Base-by-base conservation (phyloP, 2,329 filamentous ascomycete genomes). In the Botrytis galanthina region DNA sequence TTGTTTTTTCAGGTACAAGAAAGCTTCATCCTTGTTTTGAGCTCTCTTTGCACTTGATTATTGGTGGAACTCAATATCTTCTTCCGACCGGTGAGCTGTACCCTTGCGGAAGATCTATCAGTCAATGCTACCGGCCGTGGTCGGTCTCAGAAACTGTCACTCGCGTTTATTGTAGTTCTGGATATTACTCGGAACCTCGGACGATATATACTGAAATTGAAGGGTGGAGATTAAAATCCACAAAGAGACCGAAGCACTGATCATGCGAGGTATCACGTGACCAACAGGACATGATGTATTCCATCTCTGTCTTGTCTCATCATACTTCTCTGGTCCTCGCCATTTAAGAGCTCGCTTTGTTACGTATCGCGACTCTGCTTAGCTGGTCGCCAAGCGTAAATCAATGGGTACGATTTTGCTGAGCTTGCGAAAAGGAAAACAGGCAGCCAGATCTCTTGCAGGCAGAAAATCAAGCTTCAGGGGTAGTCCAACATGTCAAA, bases 21-120 rank as follows among this genome's bases (percentile, higher is more conserved):
- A 57, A 22, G 35, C 37, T 69, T 57, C 18, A 69, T 32, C 63
- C 63, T 66, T 66, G 29, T 14, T 51, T 32, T 26, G 32, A 51
- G 37, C 18, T 32, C 66, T 32, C 20, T 57, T 57, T 42, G 22
- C 18, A 37, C 54, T 68, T 32, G 37, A 57, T 35, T 42, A 68
- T 68, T 68, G 66, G 66, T 68, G 66, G 66, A 68, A 68, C 35
- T 68, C 35, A 18, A n/a, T n/a, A 39, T 3, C 4, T 22, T 57
- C 10, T 12, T 57, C 35, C 66, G 48, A 29, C 63, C 64, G 66
- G 48, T 68, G 48, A 68, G 48, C 48, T 18, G 48, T 26, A 57
- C 35, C 48, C 35, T 68, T 57, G 44, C 35, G 64, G 35, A 29
- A 29, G 14, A 32, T 54, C 35, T 32, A 22, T 42, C 18, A 32